phyloP scores from a whole-genome alignment of 2,329 filamentous ascomycete genomes.

The Sphaerulina populicola region DNA sequence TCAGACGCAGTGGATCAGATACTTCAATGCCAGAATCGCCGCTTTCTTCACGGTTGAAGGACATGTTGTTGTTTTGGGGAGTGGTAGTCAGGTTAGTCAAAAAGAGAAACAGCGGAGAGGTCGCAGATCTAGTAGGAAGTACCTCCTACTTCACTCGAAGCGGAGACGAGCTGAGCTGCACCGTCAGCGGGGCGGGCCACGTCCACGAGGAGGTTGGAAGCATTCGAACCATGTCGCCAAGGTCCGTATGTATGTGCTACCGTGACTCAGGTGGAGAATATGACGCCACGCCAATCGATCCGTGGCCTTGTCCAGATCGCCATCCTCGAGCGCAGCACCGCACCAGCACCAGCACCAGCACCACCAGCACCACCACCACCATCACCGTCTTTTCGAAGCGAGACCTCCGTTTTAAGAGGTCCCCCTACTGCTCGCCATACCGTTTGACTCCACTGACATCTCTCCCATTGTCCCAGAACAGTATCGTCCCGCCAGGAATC shows the following conservation, averaged over 20 bases:
- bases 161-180: neutral
- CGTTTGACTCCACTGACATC: constrained; percentile 15
- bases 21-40: constrained; percentile 7
- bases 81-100: neutral
- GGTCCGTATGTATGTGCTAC: neutral
- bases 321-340: neutral
- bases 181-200: constrained; percentile 5
- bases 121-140: neutral
- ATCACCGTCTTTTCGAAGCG: neutral
- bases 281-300: constrained; percentile 1
- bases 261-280: constrained; percentile 6
- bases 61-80: neutral
- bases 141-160: neutral
- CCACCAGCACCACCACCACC: too few species aligned
- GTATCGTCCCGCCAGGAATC: constrained; percentile 18
- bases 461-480: constrained; percentile 26
- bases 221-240: constrained; percentile 3
- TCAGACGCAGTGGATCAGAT: constrained; percentile 3
- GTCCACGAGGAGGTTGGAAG: neutral
- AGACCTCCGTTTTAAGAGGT: neutral
- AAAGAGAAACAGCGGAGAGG: neutral
- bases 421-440: constrained; percentile 15
- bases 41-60: neutral
- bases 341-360: too few species aligned
- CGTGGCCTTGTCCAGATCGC: neutral